A percentile compares a stretch with the other conserved stretches of the same genome.
Conservation (phyloP, 306 rosid species). For the Malus fusca region DNA sequence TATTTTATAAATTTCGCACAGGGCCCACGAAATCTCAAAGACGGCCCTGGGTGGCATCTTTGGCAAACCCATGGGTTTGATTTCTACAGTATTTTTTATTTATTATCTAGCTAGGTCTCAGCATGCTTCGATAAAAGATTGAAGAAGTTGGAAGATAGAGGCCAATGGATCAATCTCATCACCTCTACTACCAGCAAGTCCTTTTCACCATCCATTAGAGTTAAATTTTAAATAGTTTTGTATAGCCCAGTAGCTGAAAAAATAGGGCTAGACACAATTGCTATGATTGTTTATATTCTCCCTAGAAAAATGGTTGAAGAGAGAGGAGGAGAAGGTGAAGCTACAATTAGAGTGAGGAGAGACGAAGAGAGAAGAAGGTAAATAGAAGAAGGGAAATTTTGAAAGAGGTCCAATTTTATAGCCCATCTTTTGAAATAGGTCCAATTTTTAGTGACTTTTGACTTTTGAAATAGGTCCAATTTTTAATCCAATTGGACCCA, state of each 20-base stretch:
- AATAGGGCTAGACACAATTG: not conserved
- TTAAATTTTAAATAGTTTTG: slow-evolving; percentile 14
- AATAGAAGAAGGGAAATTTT: no score
- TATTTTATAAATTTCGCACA: no score
- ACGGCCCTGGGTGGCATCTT: slow-evolving; percentile 43
- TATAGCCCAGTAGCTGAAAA: slow-evolving; percentile 6
- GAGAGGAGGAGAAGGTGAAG: no score
- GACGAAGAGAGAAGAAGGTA: no score
- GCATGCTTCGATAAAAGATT: slow-evolving; percentile 51
- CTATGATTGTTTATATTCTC: no score
- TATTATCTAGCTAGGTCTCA: slow-evolving; percentile 54
- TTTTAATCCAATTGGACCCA: no score
- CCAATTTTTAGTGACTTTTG: no score
- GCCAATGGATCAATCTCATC: slow-evolving; percentile 22
- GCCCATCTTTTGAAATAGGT: no score
- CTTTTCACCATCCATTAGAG: slow-evolving; percentile 15
- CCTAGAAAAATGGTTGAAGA: no score
- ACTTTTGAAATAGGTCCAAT: no score
- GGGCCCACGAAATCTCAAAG: accelerated
- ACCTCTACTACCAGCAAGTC: slow-evolving; percentile 9
- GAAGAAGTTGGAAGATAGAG: slow-evolving; percentile 20
- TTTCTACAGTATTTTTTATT: slow-evolving; percentile 41
- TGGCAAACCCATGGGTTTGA: slow-evolving; percentile 98
- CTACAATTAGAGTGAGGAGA: no score
- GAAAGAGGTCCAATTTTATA: no score